Evolutionary conservation across 129 eudicot species (phyloP).

Genomic region (Lactuca saligna): DNA sequence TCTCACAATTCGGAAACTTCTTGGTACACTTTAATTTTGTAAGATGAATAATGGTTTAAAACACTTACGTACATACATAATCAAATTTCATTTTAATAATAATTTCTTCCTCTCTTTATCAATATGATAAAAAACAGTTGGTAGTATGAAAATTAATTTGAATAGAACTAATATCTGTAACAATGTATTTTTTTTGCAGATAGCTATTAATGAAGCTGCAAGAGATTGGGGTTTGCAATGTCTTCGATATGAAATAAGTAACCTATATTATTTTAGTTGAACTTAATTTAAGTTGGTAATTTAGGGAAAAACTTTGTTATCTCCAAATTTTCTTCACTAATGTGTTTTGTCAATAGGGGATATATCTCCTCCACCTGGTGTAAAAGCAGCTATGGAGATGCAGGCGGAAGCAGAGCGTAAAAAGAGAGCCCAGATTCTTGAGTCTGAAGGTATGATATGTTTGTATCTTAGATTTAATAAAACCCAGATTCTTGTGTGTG

Average conservation of each 20-base stretch:
- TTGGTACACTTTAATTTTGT: too few relatives aligned
- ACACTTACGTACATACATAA: background rate
- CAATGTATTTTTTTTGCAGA: conserved; percentile 42
- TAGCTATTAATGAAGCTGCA: conserved; percentile 87
- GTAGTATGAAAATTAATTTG: conserved; percentile 15
- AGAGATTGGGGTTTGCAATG: conserved; percentile 84
- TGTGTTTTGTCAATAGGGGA: conserved; percentile 55
- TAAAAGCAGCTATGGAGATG: conserved; percentile 95
- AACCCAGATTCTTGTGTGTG: too few relatives aligned
- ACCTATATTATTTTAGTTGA: conserved; percentile 7
- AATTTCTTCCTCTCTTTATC: background rate
- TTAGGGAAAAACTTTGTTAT: conserved; percentile 19
- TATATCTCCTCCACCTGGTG: conserved; percentile 93
- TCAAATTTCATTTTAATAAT: background rate
- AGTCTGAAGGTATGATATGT: conserved; percentile 75
- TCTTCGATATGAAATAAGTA: conserved; percentile 96
- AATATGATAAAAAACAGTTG: background rate
- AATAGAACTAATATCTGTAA: conserved; percentile 9
- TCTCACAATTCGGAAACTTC: too few relatives aligned
- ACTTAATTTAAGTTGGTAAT: conserved; percentile 20
- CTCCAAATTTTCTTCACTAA: background rate
- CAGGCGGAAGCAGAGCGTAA: conserved; percentile 99
- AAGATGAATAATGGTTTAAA: background rate
- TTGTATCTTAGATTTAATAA: background rate
- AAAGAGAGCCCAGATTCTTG: conserved; percentile 87